Percentiles rank a stretch among this genome's conserved stretches.
These are phyloP conservation scores for Pythium periplocum DNA, from an alignment of 352 stramenopile genomes.

Conservation along the genomic window DNA sequence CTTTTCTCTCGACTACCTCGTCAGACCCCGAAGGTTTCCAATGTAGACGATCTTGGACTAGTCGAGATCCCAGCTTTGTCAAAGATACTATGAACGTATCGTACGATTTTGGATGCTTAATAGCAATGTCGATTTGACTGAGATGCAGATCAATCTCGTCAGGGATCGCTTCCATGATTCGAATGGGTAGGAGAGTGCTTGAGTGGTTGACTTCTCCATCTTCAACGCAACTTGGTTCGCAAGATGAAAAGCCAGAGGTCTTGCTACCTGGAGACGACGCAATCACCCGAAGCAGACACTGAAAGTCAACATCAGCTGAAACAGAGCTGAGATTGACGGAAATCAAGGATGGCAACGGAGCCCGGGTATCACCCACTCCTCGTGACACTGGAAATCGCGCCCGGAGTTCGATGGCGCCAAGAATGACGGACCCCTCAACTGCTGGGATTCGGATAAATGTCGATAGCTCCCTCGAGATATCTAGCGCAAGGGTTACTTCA, in stretches of 20 bases:
- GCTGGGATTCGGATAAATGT: too few species aligned
- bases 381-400: conserved; percentile 5
- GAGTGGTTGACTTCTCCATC: conserved; percentile 1
- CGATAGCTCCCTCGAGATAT: too few species aligned
- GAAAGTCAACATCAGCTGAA: conserved; percentile 1
- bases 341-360: conserved; percentile 7
- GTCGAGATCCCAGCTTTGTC: conserved; percentile 1
- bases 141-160: conserved; percentile 1
- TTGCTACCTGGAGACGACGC: background rate
- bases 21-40: background rate
- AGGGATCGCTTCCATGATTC: conserved; percentile 9
- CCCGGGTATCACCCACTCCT: conserved; percentile 3
- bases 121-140: background rate
- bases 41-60: background rate
- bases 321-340: background rate
- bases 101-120: conserved; percentile 1
- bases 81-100: background rate
- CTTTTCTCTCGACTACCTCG: conserved; percentile 3
- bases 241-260: conserved; percentile 1
- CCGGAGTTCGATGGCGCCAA: background rate
- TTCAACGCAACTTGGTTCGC: background rate
- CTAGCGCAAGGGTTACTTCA: too few species aligned
- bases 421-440: too few species aligned
- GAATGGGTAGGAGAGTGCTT: conserved; percentile 6
- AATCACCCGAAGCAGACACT: background rate